A percentile compares a stretch with the other conserved stretches of the same genome.
These are phyloP conservation scores for Collybia nuda DNA, from an alignment of 768 basidiomycete species.

Conservation along the genomic window DNA sequence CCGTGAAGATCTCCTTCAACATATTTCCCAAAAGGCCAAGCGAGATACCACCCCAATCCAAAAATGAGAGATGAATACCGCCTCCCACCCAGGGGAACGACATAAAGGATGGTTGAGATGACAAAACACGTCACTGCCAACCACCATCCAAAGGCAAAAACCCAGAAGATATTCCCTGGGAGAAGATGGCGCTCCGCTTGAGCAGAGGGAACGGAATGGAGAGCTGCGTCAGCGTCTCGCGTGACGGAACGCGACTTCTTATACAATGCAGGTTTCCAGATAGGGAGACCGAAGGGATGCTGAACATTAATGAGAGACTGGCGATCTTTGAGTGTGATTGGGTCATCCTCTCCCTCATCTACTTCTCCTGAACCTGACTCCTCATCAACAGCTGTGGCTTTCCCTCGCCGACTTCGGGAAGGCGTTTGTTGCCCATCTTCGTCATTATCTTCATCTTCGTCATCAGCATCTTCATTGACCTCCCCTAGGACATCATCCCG, in stretches of 20 bases:
- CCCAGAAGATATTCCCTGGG: constrained; percentile 95
- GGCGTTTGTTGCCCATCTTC: constrained; percentile 18
- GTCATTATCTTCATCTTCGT: constrained; percentile 33
- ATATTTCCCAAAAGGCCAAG: constrained; percentile 99
- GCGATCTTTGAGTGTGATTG: constrained; percentile 89
- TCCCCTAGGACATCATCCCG: constrained; percentile 49
- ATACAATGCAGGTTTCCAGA: constrained; percentile 99
- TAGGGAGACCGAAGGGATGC: constrained; percentile 97
- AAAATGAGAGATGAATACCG: constrained; percentile 85
- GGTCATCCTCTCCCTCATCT: constrained; percentile 64
- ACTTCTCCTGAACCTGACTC: constrained; percentile 41
- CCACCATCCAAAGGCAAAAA: constrained; percentile 91
- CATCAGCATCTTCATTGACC: constrained; percentile 47
- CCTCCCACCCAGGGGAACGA: constrained; percentile 78
- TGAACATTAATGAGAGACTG: constrained; percentile 99
- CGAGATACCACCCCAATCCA: constrained; percentile 94
- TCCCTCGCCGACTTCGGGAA: constrained; percentile 34
- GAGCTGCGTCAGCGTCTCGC: constrained; percentile 90
- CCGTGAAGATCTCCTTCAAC: constrained; percentile 75
- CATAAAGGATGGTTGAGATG: constrained; percentile 64
- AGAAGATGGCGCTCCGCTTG: constrained; percentile 91
- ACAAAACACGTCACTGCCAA: constrained; percentile 69
- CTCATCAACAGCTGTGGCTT: constrained; percentile 35
- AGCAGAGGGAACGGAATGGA: constrained; percentile 90
- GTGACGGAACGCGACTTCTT: constrained; percentile 97